Base-by-base conservation (phyloP, 1,139 yeast genomes). In the Candida sanyaensis region DNA sequence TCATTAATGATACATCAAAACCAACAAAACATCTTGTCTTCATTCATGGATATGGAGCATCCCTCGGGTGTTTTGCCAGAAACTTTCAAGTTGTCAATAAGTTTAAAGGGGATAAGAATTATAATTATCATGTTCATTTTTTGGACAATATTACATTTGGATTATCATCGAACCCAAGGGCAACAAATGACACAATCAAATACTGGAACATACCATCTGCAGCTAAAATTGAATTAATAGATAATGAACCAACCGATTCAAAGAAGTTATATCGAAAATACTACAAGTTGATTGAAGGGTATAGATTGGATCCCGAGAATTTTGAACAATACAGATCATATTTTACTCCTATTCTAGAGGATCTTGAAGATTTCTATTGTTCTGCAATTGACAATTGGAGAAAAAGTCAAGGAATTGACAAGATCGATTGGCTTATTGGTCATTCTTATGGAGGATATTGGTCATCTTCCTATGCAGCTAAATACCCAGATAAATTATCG, bases 1-100 rank as follows among this genome's bases (percentile, higher is more conserved):
- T 70, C 30, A 55, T 57, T 3, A 71, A 70, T 36, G 70, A 69
- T 38, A 49, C 58, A 39, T 33, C 47, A 0, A 56, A 58, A 5
- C 60, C 59, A 13, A 59, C 62, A 2, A 68, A 66, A 58, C 80
- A 80, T 54, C 58, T 86, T 24, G 90, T 91, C 4, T 73, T 93
- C 58, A 60, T 93, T 12, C 99, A 93, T 62, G 99, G 99, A 0
- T 91, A 89, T 64, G 97, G 96, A 0, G 96, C 98, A 0, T 86
- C 96, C 0, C 75, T 87, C 12, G 93, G 95, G 23, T 87, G 93
- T 61, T 93, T 84, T 69, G 91, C 90, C 55, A 74, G 91, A 48
- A 92, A 89, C 59, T 82, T 90, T 53, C 81, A 78, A 47, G 45
- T 79, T 59, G 38, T 71, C 78, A 63, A 73, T 51, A 55, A 64